Base-by-base conservation (phyloP, 164 flowering plant genomes). In the Litsea cubeba region DNA sequence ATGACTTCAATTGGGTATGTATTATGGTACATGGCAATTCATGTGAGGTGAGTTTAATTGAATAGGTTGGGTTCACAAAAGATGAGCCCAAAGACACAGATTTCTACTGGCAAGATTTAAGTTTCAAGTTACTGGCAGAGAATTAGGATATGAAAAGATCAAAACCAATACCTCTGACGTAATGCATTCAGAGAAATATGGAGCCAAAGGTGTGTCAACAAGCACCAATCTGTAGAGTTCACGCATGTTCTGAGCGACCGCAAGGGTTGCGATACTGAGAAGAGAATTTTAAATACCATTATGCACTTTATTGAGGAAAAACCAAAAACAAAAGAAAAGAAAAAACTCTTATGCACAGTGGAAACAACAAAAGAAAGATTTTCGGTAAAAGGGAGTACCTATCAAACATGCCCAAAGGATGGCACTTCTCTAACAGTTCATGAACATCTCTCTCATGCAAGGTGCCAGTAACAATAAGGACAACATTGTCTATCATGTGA, bases 381-480 rank as follows among this genome's bases (percentile, higher is more conserved):
- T 62, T 3, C n/a, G 51, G 63, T 24, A 23, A 68, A 28, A 26
- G 71, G 24, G 15, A 70, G 18, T 85, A 93, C 99, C 99, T 95
- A 83, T 96, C 99, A 87, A 96, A 96, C 99, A 96, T 96, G 75
- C 99, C 99, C 84, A 96, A 79, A 30, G 99, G 99, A 72, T 96
- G 99, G 82, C 99, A 96, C 78, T 96, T 96, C 87, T 96, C 99
- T 75, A 96, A 77, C 49, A 96, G 80, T 79, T 96, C 99, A 58
- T 96, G 96, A 74, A 96, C 98, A 88, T 96, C 99, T 82, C 99
- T 91, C 91, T 96, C 99, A 79, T 96, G 99, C 85, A 96, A 82
- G 66, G 99, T 94, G 74, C 99, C 99, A 81, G 98, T 96, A 24
- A 96, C 99, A 84, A 96, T 96, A 77, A 96, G 89, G 70, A 96